These are phyloP conservation scores for Populus alba DNA, from an alignment of 345 rosid genomes.

Conservation along the genomic window DNA sequence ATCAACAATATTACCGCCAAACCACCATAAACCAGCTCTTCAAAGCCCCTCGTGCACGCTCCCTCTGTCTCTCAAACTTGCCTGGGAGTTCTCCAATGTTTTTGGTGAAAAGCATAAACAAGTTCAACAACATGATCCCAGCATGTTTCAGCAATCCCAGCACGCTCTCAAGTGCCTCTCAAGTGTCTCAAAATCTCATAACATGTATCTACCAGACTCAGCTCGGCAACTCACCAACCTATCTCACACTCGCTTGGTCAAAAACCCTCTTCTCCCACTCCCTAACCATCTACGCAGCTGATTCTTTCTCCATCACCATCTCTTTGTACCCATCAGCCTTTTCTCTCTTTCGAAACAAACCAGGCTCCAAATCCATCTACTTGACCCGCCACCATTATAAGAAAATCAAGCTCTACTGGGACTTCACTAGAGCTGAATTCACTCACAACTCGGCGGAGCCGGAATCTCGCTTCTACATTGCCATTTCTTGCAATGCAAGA, in stretches of 20 bases:
- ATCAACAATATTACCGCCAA: no score
- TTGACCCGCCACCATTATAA: constrained; percentile 37
- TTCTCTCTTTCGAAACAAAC: constrained; percentile 42
- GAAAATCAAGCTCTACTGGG: constrained; percentile 55
- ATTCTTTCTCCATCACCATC: constrained; percentile 48
- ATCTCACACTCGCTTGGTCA: constrained; percentile 54
- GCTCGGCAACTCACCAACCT: constrained; percentile 35
- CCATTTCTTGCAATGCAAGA: constrained; percentile 40
- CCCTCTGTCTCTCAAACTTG: background rate
- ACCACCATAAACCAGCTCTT: background rate
- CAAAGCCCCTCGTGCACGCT: background rate
- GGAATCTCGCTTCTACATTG: constrained; percentile 42
- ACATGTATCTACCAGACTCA: constrained; percentile 47
- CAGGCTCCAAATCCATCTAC: constrained; percentile 53
- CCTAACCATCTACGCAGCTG: constrained; percentile 44
- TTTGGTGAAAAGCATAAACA: background rate
- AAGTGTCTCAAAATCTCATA: constrained; percentile 46
- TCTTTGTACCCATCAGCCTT: constrained; percentile 43
- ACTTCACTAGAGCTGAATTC: constrained; percentile 48
- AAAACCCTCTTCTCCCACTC: constrained; percentile 46
- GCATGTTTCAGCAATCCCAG: constrained; percentile 49
- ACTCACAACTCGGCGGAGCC: constrained; percentile 51
- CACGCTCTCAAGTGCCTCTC: constrained; percentile 28
- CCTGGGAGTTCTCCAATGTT: background rate
- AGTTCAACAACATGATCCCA: constrained; percentile 39